Percentiles rank a stretch among this genome's conserved stretches.
Evolutionary conservation across 352 stramenopile species (phyloP).

Genomic region (Elongisporangium prolatum): DNA sequence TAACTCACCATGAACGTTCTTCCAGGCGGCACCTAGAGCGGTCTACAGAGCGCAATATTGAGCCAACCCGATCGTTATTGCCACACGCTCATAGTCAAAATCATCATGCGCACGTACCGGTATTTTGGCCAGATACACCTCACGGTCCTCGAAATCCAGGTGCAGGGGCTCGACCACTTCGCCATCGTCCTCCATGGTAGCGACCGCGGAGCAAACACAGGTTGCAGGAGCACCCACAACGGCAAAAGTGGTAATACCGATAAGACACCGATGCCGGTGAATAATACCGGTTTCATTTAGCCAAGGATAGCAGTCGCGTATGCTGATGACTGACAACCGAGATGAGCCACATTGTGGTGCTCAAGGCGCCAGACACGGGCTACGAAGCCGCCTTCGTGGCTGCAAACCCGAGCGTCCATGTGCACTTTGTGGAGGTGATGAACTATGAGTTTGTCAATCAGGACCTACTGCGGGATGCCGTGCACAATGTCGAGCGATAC

Average conservation of each 20-base stretch:
- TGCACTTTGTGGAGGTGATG: conserved; percentile 60
- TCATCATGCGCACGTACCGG: conserved; percentile 34
- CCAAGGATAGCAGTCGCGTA: background rate
- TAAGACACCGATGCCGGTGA: background rate
- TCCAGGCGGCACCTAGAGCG: conserved; percentile 70
- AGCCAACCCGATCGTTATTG: conserved; percentile 2
- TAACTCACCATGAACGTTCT: conserved; percentile 73
- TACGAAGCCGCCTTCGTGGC: conserved; percentile 40
- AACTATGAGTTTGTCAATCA: conserved; percentile 65
- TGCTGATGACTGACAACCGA: background rate
- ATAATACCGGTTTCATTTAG: conserved; percentile 2
- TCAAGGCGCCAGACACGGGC: conserved; percentile 63
- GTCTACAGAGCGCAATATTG: conserved; percentile 27
- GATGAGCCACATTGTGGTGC: conserved; percentile 27
- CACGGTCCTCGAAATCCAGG: conserved; percentile 81
- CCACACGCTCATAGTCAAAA: conserved; percentile 3
- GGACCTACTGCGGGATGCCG: conserved; percentile 23
- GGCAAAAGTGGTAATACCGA: background rate
- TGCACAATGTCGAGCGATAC: conserved; percentile 45
- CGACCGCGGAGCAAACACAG: background rate
- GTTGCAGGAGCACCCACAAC: background rate
- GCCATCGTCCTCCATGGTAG: conserved; percentile 73
- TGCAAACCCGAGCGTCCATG: background rate
- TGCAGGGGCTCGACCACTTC: conserved; percentile 88
- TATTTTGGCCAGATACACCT: conserved; percentile 86